Evolutionary conservation across 129 eudicot genomes (phyloP), one percentile per base, ranked within the genome.

Genomic region (Centella asiatica): DNA sequence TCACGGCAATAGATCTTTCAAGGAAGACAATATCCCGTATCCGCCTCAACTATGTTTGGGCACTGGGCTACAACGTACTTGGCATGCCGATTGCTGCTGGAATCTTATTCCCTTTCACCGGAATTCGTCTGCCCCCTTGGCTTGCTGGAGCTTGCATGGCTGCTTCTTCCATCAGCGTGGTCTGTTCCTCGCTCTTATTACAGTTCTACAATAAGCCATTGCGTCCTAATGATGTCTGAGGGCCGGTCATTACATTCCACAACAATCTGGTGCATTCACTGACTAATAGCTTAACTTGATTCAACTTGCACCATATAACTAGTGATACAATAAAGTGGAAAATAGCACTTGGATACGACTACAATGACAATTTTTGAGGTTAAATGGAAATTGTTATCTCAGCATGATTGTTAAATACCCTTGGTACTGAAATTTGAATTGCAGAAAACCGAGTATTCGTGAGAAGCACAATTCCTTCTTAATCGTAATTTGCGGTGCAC

Each of bases 131-230:
- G 4, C 99, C 99, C 4, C 96, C 95, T 7, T 92, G 99, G 99
- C 82, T 92, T 71, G 99, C 99, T 22, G 96, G 99, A 39, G 99
- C 95, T 61, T 87, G 99, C 79, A 92, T 92, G 99, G 99, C 99
- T 39, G 99, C 99, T 52, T 92, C 99, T 5, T 92, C 99, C 20
- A 68, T 92, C 10, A 84, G 99, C 12, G 99, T 92, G 66, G 99
- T 92, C 51, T 87, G 96, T 73, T 92, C 99, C 5, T 92, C 99
- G 17, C 84, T 92, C 31, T 70, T 92, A 26, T 68, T 92, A 76
- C 99, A 92, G 67, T 79, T 81, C 53, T 92, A 87, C 70, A 87
- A 76, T 80, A 92, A 87, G 67, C 99, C 99, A 22, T 63, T 87
- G 73, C 66, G 24, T 63, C 72, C 50, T 18, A 70, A 15, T 28